Conservation (phyloP, 2,329 filamentous ascomycete genomes). For the Lachnellula subtilissima region DNA sequence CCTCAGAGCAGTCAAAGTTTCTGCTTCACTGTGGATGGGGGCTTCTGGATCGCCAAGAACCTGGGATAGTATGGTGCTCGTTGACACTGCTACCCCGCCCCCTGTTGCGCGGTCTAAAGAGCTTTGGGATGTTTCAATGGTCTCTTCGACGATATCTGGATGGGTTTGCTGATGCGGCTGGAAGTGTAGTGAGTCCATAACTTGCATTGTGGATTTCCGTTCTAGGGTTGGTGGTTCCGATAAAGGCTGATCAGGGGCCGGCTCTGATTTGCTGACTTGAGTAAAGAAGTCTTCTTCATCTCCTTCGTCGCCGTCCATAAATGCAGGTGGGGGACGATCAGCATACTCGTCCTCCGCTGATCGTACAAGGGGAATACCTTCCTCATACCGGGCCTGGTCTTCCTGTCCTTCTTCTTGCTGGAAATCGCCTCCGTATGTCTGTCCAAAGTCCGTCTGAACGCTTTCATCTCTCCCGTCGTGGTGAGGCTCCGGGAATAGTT, state of each 20-base stretch:
- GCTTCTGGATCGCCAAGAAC: slow-evolving; percentile 25
- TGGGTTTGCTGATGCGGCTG: slow-evolving; percentile 22
- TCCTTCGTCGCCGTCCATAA: slow-evolving; percentile 35
- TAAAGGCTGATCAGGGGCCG: slow-evolving; percentile 22
- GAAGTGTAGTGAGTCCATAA: slow-evolving; percentile 48
- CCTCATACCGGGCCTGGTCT: slow-evolving; percentile 54
- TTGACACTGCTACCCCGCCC: slow-evolving; percentile 24
- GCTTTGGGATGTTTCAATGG: slow-evolving; percentile 11
- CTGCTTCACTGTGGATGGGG: slow-evolving; percentile 17
- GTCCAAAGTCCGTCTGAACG: slow-evolving; percentile 12
- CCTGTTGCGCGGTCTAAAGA: slow-evolving; percentile 20
- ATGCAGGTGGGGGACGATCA: slow-evolving; percentile 29
- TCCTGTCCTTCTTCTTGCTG: slow-evolving; percentile 42
- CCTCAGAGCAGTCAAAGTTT: slow-evolving; percentile 33
- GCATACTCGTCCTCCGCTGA: slow-evolving; percentile 25
- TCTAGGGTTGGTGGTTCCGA: slow-evolving; percentile 39
- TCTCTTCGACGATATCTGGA: slow-evolving; percentile 16
- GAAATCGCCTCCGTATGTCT: slow-evolving; percentile 23
- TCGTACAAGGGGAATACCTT: slow-evolving; percentile 61
- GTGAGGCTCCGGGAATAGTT: not conserved
- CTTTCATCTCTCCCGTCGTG: slow-evolving; percentile 1
- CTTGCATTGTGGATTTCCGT: slow-evolving; percentile 67
- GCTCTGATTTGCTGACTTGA: slow-evolving; percentile 27
- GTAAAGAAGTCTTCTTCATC: slow-evolving; percentile 57
- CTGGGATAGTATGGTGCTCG: slow-evolving; percentile 25